Evolutionary conservation across 495 filamentous ascomycete genomes (phyloP), one percentile per base, ranked within the genome.

Genomic region (Penicillium silybi): DNA sequence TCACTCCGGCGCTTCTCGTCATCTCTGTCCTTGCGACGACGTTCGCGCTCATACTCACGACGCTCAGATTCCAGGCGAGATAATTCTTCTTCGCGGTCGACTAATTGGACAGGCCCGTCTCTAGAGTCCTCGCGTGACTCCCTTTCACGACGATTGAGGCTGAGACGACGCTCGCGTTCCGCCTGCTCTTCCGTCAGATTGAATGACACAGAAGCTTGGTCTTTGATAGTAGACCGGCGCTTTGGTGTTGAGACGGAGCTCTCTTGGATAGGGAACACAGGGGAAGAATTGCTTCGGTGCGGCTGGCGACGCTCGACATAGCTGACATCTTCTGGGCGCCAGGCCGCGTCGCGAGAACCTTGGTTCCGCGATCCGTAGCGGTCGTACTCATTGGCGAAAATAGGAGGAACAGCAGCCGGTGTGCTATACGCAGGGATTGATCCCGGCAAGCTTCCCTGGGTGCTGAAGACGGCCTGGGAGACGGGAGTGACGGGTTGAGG

Each of bases 401-500:
- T 53, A 7, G 68, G 63, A 47, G 69, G 66, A 22, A 53, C 68
- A 9, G 53, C 59, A 17, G 53, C 59, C 16, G 69, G 65, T 19
- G 69, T 58, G 45, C 55, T 74, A 37, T 71, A 69, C 2, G 62
- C 65, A 27, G 67, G 67, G 15, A 66, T 64, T 4, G 72, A 52
- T 19, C 66, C 55, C 7, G 60, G 60, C 6, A 59, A 10, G 4
- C 17, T 58, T 25, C 68, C 65, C 54, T 77, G 72, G 11, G 66
- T 68, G 16, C 73, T 73, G 55, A 80, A 84, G 3, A 84, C 66
- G 3, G 74, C 66, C 54, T 80, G 72, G 20, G 79, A 82, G 26
- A 84, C 78, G 5, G 79, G 79, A 1, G 74, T 72, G 27, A 79
- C 65, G 23, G 81, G 81, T 54, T 81, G 79, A 35, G 81, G 81